Evolutionary conservation across 2,329 filamentous ascomycete genomes (phyloP).

Genomic region (Penicillium oxalicum): DNA sequence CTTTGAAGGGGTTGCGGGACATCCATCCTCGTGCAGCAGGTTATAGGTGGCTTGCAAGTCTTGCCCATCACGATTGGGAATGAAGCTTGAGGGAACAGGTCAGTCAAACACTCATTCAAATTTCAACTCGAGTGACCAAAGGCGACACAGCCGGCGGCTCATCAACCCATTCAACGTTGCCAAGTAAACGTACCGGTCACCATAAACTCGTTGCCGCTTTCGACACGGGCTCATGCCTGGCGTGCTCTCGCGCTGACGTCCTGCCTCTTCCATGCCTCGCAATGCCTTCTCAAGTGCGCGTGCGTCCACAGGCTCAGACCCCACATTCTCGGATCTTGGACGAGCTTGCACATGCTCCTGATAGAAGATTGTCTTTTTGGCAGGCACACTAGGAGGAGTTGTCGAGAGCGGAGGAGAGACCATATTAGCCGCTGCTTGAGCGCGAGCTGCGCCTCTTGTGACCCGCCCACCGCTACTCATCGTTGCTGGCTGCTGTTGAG

Average conservation of each 20-base stretch:
- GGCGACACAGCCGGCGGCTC: too few species aligned
- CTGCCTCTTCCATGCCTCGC: conserved; percentile 56
- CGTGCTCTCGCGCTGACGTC: conserved; percentile 55
- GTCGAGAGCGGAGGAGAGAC: conserved; percentile 53
- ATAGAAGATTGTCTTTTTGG: conserved; percentile 42
- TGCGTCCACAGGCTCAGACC: conserved; percentile 53
- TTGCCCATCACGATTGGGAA: conserved; percentile 86
- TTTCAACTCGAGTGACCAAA: too few species aligned
- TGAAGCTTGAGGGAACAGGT: conserved; percentile 56
- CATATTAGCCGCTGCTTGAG: conserved; percentile 29
- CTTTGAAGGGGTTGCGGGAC: conserved; percentile 82
- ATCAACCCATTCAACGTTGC: neutral
- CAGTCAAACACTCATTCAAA: conserved; percentile 1
- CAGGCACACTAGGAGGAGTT: conserved; percentile 52
- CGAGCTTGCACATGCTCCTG: conserved; percentile 23
- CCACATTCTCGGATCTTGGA: conserved; percentile 23
- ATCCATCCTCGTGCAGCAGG: conserved; percentile 84
- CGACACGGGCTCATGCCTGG: conserved; percentile 61
- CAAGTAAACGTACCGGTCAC: conserved; percentile 48
- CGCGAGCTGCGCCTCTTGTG: conserved; percentile 16
- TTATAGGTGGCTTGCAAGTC: conserved; percentile 91
- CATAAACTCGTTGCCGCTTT: conserved; percentile 63
- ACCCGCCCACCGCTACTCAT: conserved; percentile 16
- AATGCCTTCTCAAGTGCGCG: conserved; percentile 56
- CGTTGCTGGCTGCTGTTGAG: conserved; percentile 14